Base-by-base conservation (phyloP, 169 alveolate genomes). In the Plasmodium ovale region DNA sequence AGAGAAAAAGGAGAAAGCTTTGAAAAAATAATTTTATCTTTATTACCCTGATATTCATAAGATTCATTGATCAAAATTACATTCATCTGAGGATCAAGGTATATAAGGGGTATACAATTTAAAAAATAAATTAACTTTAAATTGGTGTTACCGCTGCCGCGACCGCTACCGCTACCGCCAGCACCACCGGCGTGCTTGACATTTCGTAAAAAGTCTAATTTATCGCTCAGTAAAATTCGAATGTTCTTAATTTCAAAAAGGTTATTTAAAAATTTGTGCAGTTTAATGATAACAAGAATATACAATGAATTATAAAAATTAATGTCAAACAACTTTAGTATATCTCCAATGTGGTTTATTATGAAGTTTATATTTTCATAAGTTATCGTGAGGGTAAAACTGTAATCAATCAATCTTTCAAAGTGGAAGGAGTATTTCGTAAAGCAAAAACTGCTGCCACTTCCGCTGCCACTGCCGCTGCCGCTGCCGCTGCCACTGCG, bases 1-100 rank as follows among this genome's bases (percentile, higher is more conserved):
- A 70, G 31, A 6, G 91, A 69, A 39, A 85, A 85, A 1, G 91
- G 91, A 12, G 91, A 85, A 6, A 85, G 25, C 39, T 85, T 85
- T 0, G 91, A 85, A 49, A 85, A 85, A 1, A 85, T 85, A 1
- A 70, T 69, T 58, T 47, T 56, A 54, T 70, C 87, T n/a, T 69
- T 68, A 62, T 70, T 64, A 7, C n/a, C 21, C 10, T 53, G 64
- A 12, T 82, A 65, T 12, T 85, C 91, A 56, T 85, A 67, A 19
- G 87, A 69, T 25, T 85, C 87, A 16, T 67, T 70, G 5, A 85
- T 85, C 51, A 85, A n/a, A 6, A 85, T 69, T 14, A 85, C 91
- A 71, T 85, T 85, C 91, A 85, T 69, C 27, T 67, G 87, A 16
- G 85, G 72, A 25, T 85, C 91, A 12, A 85, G 31, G 23, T 85